phyloP scores from a whole-genome alignment of 306 rosid species.

The Cucurbita ficifolia region DNA sequence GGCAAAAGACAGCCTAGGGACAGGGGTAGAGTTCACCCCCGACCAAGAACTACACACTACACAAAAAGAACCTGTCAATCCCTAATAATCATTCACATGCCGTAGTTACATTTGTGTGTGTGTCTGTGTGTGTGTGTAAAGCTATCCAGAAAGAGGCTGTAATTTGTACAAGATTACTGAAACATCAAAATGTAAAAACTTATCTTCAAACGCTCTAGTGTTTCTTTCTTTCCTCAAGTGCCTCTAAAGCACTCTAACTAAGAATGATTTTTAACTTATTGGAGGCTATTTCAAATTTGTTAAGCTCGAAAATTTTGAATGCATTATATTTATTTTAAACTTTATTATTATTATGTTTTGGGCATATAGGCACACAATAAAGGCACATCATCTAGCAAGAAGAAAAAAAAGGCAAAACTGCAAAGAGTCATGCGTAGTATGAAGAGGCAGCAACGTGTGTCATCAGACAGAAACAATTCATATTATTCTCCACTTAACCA shows the following conservation, averaged over 20 bases:
- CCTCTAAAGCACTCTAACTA: neutral
- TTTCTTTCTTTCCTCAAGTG: too few relatives aligned
- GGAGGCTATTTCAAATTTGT: neutral
- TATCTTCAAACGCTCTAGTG: too few relatives aligned
- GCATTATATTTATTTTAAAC: neutral
- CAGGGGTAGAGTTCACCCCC: too few relatives aligned
- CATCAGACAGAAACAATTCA: constrained; percentile 35
- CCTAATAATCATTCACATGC: too few relatives aligned
- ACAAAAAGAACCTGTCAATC: too few relatives aligned
- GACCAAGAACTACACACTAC: too few relatives aligned
- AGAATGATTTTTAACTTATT: neutral
- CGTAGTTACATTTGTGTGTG: too few relatives aligned
- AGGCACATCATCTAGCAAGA: constrained; percentile 85
- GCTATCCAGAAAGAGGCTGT: too few relatives aligned
- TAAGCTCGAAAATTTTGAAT: neutral
- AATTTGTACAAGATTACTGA: too few relatives aligned
- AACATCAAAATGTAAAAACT: too few relatives aligned
- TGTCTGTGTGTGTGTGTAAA: too few relatives aligned
- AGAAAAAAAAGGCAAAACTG: constrained; percentile 69
- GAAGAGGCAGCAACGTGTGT: constrained; percentile 53
- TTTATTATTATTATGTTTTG: neutral
- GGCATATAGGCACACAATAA: constrained; percentile 59
- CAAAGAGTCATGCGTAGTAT: constrained; percentile 65
- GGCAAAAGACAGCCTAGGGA: too few relatives aligned
- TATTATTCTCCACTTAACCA: constrained; percentile 72